Evolutionary conservation across 202 grass and related monocot genomes (phyloP), one percentile per base, ranked within the genome.

Genomic region (Carex arenaria): DNA sequence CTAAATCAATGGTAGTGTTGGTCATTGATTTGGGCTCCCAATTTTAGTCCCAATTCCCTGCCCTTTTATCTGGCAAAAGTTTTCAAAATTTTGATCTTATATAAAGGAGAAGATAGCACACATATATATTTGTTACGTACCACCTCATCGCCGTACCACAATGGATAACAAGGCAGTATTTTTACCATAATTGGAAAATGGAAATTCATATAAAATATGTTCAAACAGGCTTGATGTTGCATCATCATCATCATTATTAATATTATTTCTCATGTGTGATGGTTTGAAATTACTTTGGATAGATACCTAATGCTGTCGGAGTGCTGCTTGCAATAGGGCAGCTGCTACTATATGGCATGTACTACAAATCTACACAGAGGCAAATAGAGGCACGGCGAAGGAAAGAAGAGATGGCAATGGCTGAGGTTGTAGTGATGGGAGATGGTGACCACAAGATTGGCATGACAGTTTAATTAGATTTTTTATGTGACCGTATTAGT

Each of bases 261-360:
- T 43, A 43, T 56, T 18, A 56, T 56, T 56, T 56, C 3, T 14
- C 11, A 1, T 18, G 17, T 56, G 52, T 32, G 72, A 76, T 76
- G 13, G 13, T 56, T 32, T 76, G 23, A 76, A 76, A 18, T 18
- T 76, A 76, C 30, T 15, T 55, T 4, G 26, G 2, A 53, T 0
- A 98, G 96, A 93, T 98, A 38, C 93, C 96, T 1, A 98, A 95
- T 76, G 85, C 80, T 0, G 68, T 93, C 13, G 93, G 96, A 54
- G 86, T 95, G 14, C 32, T 93, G 51, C 91, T 98, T 80, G 87
- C 92, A 0, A 75, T 78, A 13, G 89, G 80, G 18, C 93, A 98
- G 80, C 64, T 98, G 57, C 0, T 92, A 38, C 78, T 98, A 4
- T 95, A 98, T 61, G 86, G 70, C 28, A 80, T 93, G 67, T 98